Base-by-base conservation (phyloP, 2,329 filamentous ascomycete genomes). In the Iodosphaeria phyllophila region DNA sequence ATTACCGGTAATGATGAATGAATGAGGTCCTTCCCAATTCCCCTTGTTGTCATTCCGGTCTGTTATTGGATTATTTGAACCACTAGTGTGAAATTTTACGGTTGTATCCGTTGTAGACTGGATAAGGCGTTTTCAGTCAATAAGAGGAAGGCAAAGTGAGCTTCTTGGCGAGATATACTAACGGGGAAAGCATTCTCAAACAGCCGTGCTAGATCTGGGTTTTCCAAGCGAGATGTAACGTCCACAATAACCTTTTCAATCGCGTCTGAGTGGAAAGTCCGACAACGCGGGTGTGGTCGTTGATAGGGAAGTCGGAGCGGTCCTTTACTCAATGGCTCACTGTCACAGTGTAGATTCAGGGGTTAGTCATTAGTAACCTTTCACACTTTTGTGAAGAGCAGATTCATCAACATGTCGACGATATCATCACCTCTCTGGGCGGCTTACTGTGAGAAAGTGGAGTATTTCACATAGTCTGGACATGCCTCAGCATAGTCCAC, bases 101-200 rank as follows among this genome's bases (percentile, higher is more conserved):
- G 83, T 92, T 0, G 83, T 92, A 42, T 92, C 83, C 3, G 89
- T 67, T 1, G 79, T 86, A 32, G 89, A 92, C 41, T 46, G 27
- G 13, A 22, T 18, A 13, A 4, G 17, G 11, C 20, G 25, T 28
- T 24, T 16, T 35, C 25, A 22, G 33, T 36, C 24, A 32, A 30
- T 27, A 21, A 9, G n/a, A 18, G 13, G 20, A 22, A 9, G 8
- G 8, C 8, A 19, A 19, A 19, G 8, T 8, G 18, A 19, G 18
- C 18, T 19, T 11, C 8, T 8, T 11, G 18, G 23, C 23, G 6
- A 16, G 5, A 13, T 25, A 8, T 12, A 42, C 42, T 38, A 20
- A 46, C 42, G 4, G 86, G 86, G 35, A 91, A 95, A 3, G 86
- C 74, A 44, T 98, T 98, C 45, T 92, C 82, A 44, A 98, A 98